Percentiles rank a stretch among this genome's conserved stretches.
Conservation (phyloP, 2,329 filamentous ascomycete genomes). For the Calonectria montana region DNA sequence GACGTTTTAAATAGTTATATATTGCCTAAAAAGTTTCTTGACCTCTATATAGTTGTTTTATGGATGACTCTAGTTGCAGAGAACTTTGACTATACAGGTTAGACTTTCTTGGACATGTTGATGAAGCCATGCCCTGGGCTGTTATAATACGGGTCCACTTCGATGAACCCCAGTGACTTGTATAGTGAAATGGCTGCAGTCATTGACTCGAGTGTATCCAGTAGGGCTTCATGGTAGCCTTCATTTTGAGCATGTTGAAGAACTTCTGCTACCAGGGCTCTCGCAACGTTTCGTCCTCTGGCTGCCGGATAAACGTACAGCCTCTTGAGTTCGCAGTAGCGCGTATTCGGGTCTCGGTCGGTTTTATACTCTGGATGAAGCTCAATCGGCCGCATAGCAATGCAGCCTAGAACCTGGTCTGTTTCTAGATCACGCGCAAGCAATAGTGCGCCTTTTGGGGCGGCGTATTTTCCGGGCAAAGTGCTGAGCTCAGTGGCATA, state of each 20-base stretch:
- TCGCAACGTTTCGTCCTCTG: conserved; percentile 37
- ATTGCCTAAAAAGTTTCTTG: not conserved
- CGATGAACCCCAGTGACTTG: conserved; percentile 37
- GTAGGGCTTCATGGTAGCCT: conserved; percentile 38
- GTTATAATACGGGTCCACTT: conserved; percentile 33
- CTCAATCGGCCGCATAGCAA: conserved; percentile 38
- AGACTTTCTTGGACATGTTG: conserved; percentile 33
- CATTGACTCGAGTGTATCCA: conserved; percentile 42
- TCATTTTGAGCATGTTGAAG: conserved; percentile 20
- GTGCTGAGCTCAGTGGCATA: conserved; percentile 36
- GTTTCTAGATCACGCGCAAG: conserved; percentile 36
- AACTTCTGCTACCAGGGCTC: conserved; percentile 32
- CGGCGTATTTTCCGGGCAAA: conserved; percentile 42
- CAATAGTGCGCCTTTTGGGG: conserved; percentile 38
- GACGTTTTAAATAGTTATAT: not conserved
- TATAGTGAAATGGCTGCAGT: conserved; percentile 39
- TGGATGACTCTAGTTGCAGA: not conserved
- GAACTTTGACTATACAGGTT: not conserved
- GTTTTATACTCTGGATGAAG: conserved; percentile 24
- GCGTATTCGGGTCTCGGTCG: not conserved
- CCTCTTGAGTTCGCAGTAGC: conserved; percentile 43
- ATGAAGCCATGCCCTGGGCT: conserved; percentile 36
- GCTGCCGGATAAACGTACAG: conserved; percentile 44
- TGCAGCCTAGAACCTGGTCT: conserved; percentile 37
- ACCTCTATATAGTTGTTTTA: not conserved